Conservation (phyloP, 2,329 filamentous ascomycete genomes). For the Aureobasidium melanogenum region DNA sequence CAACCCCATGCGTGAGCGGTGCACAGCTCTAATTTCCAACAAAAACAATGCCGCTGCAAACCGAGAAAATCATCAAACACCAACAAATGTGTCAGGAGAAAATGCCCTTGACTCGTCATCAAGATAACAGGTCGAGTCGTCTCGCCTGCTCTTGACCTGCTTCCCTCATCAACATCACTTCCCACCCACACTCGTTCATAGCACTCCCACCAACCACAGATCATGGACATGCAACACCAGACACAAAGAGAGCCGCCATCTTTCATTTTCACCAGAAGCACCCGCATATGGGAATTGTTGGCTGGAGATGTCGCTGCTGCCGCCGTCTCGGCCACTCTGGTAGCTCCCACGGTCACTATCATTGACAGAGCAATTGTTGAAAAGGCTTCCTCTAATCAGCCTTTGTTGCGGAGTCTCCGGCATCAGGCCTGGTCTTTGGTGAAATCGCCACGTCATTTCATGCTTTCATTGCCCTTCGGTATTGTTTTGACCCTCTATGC, state of each 20-base stretch:
- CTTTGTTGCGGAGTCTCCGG: constrained; percentile 16
- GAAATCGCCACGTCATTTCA: constrained; percentile 20
- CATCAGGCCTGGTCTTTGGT: constrained; percentile 19
- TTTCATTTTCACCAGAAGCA: constrained; percentile 6
- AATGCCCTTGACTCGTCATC: constrained; percentile 1
- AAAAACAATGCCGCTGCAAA: constrained; percentile 11
- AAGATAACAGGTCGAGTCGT: neutral
- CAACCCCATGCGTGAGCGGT: neutral
- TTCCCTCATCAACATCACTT: neutral
- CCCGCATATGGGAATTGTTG: constrained; percentile 13
- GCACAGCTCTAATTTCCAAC: constrained; percentile 10
- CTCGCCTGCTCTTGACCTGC: neutral
- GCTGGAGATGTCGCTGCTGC: constrained; percentile 22
- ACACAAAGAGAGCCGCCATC: constrained; percentile 4
- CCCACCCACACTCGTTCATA: neutral
- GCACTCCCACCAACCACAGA: neutral
- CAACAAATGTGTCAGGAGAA: neutral
- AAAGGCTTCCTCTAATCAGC: constrained; percentile 19
- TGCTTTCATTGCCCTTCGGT: constrained; percentile 23
- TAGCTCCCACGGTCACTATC: constrained; percentile 21
- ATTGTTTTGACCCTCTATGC: constrained; percentile 24
- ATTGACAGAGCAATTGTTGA: constrained; percentile 25
- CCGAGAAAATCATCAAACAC: neutral
- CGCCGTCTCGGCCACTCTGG: constrained; percentile 20
- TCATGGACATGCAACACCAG: constrained; percentile 3